Evolutionary conservation across 768 basidiomycete genomes (phyloP).

Genomic region (Kwoniella europaea): DNA sequence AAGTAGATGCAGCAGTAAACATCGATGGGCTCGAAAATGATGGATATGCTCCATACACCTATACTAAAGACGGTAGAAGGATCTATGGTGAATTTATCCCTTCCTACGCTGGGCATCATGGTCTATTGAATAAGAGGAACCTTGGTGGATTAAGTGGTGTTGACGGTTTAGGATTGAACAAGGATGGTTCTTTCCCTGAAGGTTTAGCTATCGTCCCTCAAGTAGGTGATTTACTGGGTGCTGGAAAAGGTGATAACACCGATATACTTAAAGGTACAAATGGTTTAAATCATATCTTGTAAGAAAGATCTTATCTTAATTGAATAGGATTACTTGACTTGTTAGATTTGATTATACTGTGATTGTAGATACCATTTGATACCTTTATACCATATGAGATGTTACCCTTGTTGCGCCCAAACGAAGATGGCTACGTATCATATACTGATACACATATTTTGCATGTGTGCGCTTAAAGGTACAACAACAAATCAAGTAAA

Average conservation of each 20-base stretch:
- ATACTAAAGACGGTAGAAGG: slow-evolving; percentile 1
- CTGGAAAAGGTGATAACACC: slow-evolving; percentile 6
- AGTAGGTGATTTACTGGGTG: slow-evolving; percentile 16
- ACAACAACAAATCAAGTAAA: not conserved
- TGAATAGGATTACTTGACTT: too few species aligned
- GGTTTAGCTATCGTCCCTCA: slow-evolving; percentile 16
- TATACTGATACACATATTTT: too few species aligned
- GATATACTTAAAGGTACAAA: slow-evolving; percentile 9
- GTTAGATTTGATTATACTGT: not conserved
- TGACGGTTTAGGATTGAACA: slow-evolving; percentile 18
- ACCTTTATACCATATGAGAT: slow-evolving; percentile 5
- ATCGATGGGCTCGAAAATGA: not conserved
- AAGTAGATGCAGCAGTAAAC: slow-evolving; percentile 12
- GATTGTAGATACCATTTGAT: not conserved
- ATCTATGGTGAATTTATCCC: not conserved
- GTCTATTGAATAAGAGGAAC: slow-evolving; percentile 10
- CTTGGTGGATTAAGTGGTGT: slow-evolving; percentile 17
- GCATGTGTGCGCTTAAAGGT: too few species aligned
- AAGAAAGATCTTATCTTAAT: not conserved
- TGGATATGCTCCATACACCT: not conserved
- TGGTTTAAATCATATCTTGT: slow-evolving; percentile 12
- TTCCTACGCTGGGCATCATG: not conserved
- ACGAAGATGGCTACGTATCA: too few species aligned
- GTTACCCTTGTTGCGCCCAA: not conserved
- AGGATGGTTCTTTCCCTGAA: slow-evolving; percentile 13